phyloP scores from a whole-genome alignment of 225 moss, liverwort and hornwort species.

The Pseudisothecium myosuroides region DNA sequence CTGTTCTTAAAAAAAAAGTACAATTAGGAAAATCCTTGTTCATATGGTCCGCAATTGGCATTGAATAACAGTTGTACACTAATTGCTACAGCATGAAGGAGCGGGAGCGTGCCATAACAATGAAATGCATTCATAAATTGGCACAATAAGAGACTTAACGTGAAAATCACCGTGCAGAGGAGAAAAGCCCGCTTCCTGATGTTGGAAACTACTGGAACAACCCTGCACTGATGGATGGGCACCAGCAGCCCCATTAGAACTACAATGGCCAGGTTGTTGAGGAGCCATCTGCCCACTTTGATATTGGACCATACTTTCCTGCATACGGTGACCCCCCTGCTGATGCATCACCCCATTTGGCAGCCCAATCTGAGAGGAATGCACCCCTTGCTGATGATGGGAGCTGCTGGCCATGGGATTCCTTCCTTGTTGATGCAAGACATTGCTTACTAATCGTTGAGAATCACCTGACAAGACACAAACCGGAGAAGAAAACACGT shows the following conservation, averaged over 20 bases:
- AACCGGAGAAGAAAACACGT: neutral
- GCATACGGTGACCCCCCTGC: conserved; percentile 14
- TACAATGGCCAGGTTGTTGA: conserved; percentile 8
- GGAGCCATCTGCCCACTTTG: conserved; percentile 9
- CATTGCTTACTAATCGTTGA: neutral
- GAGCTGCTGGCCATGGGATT: conserved; percentile 14
- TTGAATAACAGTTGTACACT: neutral
- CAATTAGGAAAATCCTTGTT: neutral
- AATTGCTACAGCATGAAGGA: neutral
- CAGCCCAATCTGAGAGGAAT: conserved; percentile 10
- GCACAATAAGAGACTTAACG: conserved; percentile 25
- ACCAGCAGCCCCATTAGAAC: conserved; percentile 2
- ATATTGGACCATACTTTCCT: conserved; percentile 18
- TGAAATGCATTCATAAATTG: neutral
- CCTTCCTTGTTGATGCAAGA: conserved; percentile 17
- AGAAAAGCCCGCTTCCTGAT: conserved; percentile 33
- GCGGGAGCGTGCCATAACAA: neutral
- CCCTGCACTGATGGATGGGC: conserved; percentile 18
- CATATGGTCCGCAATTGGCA: neutral
- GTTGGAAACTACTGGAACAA: conserved; percentile 21
- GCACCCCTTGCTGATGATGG: conserved; percentile 22
- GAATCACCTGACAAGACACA: conserved; percentile 1
- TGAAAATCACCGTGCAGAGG: conserved; percentile 36
- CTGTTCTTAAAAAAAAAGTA: neutral
- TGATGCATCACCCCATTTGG: conserved; percentile 21